Conservation (phyloP, 441 rosid genomes). For the Biscutella laevigata region DNA sequence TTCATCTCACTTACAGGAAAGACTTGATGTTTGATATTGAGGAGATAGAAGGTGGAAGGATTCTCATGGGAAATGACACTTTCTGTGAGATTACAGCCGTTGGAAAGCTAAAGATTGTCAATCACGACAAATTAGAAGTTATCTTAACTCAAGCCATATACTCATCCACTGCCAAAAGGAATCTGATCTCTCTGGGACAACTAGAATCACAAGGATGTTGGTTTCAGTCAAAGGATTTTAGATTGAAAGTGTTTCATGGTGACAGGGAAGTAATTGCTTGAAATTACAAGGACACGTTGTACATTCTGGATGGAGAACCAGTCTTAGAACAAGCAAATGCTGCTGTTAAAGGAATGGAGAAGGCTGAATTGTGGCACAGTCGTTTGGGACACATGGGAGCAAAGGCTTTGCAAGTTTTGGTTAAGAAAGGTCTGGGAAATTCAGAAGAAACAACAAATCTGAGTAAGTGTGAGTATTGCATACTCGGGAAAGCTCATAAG, state of each 20-base stretch:
- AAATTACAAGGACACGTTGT: not conserved
- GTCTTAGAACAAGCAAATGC: not conserved
- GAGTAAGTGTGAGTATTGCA: not conserved
- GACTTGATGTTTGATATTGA: not conserved
- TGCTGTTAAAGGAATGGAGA: fast-evolving
- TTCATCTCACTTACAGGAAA: not conserved
- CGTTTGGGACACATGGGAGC: not conserved
- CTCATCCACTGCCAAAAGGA: not conserved
- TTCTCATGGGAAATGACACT: not conserved
- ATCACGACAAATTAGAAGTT: not conserved
- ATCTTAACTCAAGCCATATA: not conserved
- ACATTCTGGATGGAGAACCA: not conserved
- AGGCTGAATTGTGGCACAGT: not conserved
- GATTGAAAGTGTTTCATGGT: not conserved
- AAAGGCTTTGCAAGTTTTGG: not conserved
- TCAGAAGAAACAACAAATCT: not conserved
- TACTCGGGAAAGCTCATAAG: not conserved
- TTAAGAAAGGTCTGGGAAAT: not conserved
- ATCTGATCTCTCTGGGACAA: not conserved
- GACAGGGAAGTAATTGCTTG: not conserved
- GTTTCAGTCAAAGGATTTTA: not conserved
- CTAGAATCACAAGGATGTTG: not conserved
- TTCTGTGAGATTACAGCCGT: not conserved
- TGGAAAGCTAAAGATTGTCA: not conserved
- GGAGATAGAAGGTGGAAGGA: not conserved